Evolutionary conservation across 805 yeast species (phyloP), one percentile per base, ranked within the genome.

Genomic region (Nakazawaea wickerhamii): DNA sequence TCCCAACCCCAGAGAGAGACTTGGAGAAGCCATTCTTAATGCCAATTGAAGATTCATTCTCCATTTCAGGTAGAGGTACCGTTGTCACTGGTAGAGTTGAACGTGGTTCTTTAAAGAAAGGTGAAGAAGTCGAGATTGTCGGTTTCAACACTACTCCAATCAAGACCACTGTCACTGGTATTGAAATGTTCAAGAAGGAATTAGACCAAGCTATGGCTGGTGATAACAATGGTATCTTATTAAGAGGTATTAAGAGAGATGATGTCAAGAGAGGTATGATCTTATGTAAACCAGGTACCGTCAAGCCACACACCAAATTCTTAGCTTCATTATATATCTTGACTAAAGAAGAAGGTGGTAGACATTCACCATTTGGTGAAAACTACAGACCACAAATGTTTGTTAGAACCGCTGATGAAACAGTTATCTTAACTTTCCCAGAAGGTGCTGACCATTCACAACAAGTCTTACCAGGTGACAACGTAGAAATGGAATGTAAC

Each of bases 141-240:
- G 99, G 99, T 62, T 78, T 74, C 77, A 81, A 84, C 70, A 80
- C 81, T 56, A 78, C 79, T 63, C 91, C 95, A 53, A 65, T 86
- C 67, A 91, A 89, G 81, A 81, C 97, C 57, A 87, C 84, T 50
- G 97, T 90, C 51, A 93, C 99, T 45, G 98, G 98, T 71, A 88
- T 93, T 61, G 99, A 93, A 78, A 91, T 90, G 97, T 93, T 93
- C 82, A 90, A 89, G 81, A 93, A 93, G 79, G 98, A 93, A 67
- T 81, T 93, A 60, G 98, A 90, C 71, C 77, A 81, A 59, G 98
- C 98, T 54, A 84, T 84, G 82, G 99, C 96, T 61, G 99, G 99
- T 77, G 99, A 93, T 73, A 93, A 95, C 69, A 95, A 96, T 65
- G 99, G 99, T 71, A 80, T 93, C 57, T 75, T 93, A 65, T 77